These are phyloP conservation scores for Leptographium radiaticola DNA, from an alignment of 2,329 filamentous ascomycete genomes.

Conservation along the genomic window DNA sequence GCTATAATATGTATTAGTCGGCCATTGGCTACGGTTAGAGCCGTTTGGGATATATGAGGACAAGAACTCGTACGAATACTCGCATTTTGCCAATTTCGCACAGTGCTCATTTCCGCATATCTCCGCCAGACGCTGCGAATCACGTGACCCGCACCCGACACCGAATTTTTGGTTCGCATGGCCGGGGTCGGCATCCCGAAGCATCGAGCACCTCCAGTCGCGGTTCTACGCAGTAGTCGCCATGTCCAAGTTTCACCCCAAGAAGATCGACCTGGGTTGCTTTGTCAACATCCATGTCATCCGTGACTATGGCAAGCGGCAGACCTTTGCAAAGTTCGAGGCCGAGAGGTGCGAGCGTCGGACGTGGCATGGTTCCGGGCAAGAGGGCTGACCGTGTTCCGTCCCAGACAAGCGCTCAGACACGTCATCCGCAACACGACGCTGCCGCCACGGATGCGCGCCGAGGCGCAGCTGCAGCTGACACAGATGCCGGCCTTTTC, in stretches of 20 bases:
- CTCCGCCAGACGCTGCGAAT: background rate
- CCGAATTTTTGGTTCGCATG: background rate
- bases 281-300: slow-evolving; percentile 79
- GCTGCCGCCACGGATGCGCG: slow-evolving; percentile 67
- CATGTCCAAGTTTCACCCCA: slow-evolving; percentile 79
- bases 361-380: background rate
- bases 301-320: slow-evolving; percentile 93
- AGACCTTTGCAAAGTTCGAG: slow-evolving; percentile 78
- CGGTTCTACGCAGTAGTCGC: slow-evolving; percentile 19
- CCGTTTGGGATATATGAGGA: no score
- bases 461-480: slow-evolving; percentile 85
- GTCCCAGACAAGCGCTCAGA: slow-evolving; percentile 68
- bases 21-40: no score
- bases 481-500: slow-evolving; percentile 96
- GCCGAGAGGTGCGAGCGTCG: slow-evolving; percentile 57
- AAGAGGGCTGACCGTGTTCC: background rate
- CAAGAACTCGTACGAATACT: no score
- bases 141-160: background rate
- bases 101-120: no score
- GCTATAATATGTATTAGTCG: no score
- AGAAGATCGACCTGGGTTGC: slow-evolving; percentile 79
- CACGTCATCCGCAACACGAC: slow-evolving; percentile 92
- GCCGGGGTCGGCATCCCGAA: background rate
- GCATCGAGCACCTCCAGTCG: background rate
- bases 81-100: no score